Conservation (phyloP, 495 filamentous ascomycete genomes). For the Penicillium riverlandense region DNA sequence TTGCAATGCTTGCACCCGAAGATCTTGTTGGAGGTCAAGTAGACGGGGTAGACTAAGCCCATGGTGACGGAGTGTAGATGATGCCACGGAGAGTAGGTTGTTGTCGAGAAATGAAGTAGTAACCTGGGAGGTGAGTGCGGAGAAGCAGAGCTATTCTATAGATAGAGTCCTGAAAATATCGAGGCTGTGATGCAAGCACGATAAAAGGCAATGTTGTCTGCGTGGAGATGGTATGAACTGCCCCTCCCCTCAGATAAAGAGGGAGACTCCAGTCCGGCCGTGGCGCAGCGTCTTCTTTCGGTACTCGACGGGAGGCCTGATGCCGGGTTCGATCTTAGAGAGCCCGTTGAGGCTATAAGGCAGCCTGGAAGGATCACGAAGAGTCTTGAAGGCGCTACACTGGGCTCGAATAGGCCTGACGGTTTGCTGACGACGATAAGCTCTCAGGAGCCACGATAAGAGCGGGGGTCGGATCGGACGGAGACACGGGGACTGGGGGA, state of each 20-base stretch:
- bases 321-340: no score
- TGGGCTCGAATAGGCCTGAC: not conserved
- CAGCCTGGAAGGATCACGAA: not conserved
- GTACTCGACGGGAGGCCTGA: no score
- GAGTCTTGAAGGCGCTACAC: not conserved
- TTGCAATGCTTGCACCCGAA: constrained; percentile 97
- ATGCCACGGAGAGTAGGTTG: not conserved
- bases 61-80: constrained; percentile 41
- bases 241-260: no score
- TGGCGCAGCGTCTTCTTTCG: no score
- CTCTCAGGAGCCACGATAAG: not conserved
- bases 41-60: constrained; percentile 94
- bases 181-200: not conserved
- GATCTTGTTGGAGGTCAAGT: constrained; percentile 82
- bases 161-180: not conserved
- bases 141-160: constrained; percentile 1
- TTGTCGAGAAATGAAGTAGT: not conserved
- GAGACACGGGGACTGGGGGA: no score
- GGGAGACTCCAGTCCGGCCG: no score
- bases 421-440: not conserved
- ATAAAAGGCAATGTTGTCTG: not conserved
- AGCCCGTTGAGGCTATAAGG: not conserved
- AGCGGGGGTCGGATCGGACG: not conserved
- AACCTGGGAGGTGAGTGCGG: constrained; percentile 2
- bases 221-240: no score